Base-by-base conservation (phyloP, 2,329 filamentous ascomycete genomes). In the Exophiala lecanii-corni region DNA sequence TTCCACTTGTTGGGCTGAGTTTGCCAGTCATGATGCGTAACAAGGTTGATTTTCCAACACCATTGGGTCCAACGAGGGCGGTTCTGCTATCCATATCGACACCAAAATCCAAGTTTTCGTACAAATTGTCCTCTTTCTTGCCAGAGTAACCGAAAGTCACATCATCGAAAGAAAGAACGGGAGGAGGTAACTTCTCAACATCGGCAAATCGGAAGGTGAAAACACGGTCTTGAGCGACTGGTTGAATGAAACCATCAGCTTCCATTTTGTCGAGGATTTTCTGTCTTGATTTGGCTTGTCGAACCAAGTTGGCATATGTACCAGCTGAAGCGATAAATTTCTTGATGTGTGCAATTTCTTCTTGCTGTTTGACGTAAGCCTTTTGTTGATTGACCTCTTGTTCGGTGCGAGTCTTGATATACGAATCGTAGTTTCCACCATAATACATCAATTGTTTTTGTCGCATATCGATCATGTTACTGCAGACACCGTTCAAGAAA, bases 241-340 rank as follows among this genome's bases (percentile, higher is more conserved):
- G 86, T 71, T 98, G 84, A 64, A 98, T 97, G 70, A 97, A 92
- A 57, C 92, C 92, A 61, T 98, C 92, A 58, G 94, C 92, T 78
- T 97, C 91, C 92, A 98, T 98, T 83, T 98, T 98, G 79, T 98
- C 92, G 56, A 97, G 78, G 69, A 97, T 97, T 87, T 98, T 98
- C 72, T 98, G 92, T 55, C 92, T 83, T 32, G 92, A 97, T 78
- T 98, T 98, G 70, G 94, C 94, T 73, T 98, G 92, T 68, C 87
- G 81, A 64, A 98, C 92, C 75, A 98, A 78, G 76, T 98, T 98
- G 79, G 94, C 92, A 64, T 98, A 98, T 49, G 92, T 98, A 89
- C 94, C 92, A 45, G 92, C 92, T 50, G 91, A 96, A 62, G 94
- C 92, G 67, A 98, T 98, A 78, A 98, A 98, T 74, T 97, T 96